phyloP scores from a whole-genome alignment of 805 yeast species.

The Nakazawaea wickerhamii region DNA sequence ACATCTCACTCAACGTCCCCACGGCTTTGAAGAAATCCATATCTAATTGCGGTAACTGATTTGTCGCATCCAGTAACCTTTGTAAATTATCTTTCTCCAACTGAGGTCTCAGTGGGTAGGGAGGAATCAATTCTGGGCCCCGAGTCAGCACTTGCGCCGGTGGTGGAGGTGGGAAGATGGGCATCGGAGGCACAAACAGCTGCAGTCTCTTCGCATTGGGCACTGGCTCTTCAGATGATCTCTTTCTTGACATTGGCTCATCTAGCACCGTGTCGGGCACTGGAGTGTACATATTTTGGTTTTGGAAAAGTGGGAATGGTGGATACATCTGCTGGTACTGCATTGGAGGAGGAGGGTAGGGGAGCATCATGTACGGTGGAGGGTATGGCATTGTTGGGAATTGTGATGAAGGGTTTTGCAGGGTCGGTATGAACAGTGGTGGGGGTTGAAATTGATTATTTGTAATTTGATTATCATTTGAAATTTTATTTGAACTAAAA shows the following conservation, averaged over 20 bases:
- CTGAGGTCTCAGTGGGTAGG: not conserved
- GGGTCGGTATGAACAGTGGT: not conserved
- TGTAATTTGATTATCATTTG: not conserved
- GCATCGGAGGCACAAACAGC: conserved; percentile 3
- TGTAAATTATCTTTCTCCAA: not conserved
- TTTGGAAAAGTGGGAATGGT: too few relatives aligned
- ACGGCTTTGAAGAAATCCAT: not conserved
- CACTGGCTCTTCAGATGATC: not conserved
- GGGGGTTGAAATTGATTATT: not conserved
- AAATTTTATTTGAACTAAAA: not conserved
- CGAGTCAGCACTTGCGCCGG: not conserved
- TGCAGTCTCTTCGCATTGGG: not conserved
- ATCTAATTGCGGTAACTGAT: not conserved
- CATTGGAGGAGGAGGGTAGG: not conserved
- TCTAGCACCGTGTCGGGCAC: not conserved
- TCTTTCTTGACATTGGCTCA: not conserved
- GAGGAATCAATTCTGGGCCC: conserved; percentile 3
- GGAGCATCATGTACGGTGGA: not conserved
- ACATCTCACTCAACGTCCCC: not conserved
- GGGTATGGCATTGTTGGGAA: too few relatives aligned
- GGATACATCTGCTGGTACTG: too few relatives aligned
- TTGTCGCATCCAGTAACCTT: not conserved
- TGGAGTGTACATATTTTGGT: not conserved
- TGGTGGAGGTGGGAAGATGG: conserved; percentile 9
- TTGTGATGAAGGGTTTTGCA: too few relatives aligned